Percentiles rank a stretch among this genome's conserved stretches.
Conservation (phyloP, 345 rosid species). For the Bruguiera sexangula region DNA sequence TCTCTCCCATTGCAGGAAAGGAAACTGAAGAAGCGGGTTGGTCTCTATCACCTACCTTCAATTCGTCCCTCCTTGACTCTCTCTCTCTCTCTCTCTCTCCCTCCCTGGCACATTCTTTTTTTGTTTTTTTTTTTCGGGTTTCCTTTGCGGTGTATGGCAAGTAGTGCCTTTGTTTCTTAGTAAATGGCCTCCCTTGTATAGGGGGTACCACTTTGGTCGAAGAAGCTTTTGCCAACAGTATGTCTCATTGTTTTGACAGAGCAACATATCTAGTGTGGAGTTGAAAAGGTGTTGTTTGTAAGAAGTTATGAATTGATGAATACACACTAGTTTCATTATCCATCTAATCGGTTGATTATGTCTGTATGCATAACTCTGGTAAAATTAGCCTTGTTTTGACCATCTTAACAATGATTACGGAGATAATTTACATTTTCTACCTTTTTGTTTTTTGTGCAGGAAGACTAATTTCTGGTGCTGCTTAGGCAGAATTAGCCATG, state of each 20-base stretch:
- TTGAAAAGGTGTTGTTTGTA: too few relatives aligned
- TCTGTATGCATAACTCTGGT: background rate
- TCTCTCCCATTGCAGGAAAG: background rate
- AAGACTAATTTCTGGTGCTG: background rate
- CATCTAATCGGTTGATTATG: background rate
- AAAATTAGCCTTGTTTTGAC: too few relatives aligned
- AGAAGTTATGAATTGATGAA: too few relatives aligned
- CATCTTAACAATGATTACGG: too few relatives aligned
- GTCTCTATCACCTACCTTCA: background rate
- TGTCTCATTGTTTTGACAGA: background rate
- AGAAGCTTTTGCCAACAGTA: background rate
- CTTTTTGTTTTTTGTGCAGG: background rate
- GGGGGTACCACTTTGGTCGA: too few relatives aligned
- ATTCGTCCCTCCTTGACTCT: too few relatives aligned
- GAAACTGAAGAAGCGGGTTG: constrained; percentile 9
- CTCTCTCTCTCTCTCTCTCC: background rate
- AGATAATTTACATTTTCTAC: background rate
- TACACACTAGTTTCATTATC: too few relatives aligned
- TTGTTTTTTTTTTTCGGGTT: too few relatives aligned
- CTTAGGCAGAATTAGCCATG: constrained; percentile 10
- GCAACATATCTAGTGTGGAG: background rate
- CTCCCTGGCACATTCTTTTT: too few relatives aligned
- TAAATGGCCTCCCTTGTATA: too few relatives aligned
- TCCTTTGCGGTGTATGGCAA: too few relatives aligned
- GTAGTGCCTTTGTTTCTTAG: too few relatives aligned